Percentiles rank a stretch among this genome's conserved stretches.
Evolutionary conservation across 306 rosid species (phyloP).

Genomic region (Sphenostylis stenocarpa): DNA sequence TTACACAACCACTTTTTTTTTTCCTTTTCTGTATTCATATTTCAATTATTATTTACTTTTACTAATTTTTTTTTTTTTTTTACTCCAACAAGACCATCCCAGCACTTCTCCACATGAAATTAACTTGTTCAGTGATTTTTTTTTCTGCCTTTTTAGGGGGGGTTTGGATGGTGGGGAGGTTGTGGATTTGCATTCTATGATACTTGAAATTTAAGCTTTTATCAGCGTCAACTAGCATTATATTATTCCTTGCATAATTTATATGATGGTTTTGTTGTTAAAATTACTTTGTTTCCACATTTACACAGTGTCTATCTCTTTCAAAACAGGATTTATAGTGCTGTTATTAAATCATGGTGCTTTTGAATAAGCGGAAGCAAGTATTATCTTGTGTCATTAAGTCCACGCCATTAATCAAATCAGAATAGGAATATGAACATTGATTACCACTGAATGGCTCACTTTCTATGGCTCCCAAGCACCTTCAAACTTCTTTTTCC

Average conservation of each 20-base stretch:
- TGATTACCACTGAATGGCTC: constrained; percentile 28
- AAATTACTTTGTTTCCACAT: constrained; percentile 25
- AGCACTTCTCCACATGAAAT: neutral
- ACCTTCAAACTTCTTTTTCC: constrained; percentile 10
- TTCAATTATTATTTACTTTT: too few relatives aligned
- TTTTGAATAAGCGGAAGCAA: constrained; percentile 27
- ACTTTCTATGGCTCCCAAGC: constrained; percentile 40
- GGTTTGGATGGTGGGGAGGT: neutral
- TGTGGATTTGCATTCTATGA: constrained; percentile 4
- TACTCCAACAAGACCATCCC: neutral
- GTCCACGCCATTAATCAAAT: constrained; percentile 20
- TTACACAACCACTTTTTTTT: too few relatives aligned
- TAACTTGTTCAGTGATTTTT: neutral
- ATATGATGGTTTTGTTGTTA: constrained; percentile 5
- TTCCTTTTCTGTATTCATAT: too few relatives aligned
- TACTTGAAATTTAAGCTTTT: neutral
- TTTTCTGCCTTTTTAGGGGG: neutral
- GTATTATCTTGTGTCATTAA: constrained; percentile 21
- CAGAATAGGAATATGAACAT: constrained; percentile 25
- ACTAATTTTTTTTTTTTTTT: neutral
- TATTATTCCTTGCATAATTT: constrained; percentile 11
- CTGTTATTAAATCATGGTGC: constrained; percentile 24
- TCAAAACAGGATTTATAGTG: constrained; percentile 11
- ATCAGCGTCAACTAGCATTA: neutral
- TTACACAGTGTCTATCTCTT: neutral